These are phyloP conservation scores for Tagetes patula DNA, from an alignment of 129 eudicot species.

Conservation along the genomic window DNA sequence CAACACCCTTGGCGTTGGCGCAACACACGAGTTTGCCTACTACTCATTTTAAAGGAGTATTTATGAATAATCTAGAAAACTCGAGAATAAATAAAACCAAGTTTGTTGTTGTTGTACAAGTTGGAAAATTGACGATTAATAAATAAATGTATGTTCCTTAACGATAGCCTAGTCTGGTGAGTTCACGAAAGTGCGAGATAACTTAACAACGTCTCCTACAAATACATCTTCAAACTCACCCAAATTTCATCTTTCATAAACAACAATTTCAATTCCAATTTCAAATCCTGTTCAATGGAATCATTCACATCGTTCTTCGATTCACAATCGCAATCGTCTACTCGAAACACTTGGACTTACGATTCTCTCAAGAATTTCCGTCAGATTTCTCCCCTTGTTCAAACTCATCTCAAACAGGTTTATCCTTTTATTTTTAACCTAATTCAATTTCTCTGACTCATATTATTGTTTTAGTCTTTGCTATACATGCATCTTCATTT, in stretches of 20 bases:
- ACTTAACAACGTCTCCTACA: constrained; percentile 20
- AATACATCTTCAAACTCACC: neutral
- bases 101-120: too few relatives aligned
- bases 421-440: neutral
- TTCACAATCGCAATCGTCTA: constrained; percentile 48
- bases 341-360: constrained; percentile 59
- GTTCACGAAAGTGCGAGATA: constrained; percentile 27
- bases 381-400: constrained; percentile 84
- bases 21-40: too few relatives aligned
- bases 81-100: neutral
- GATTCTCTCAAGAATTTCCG: constrained; percentile 84
- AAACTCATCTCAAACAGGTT: constrained; percentile 90
- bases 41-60: too few relatives aligned
- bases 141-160: neutral
- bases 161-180: constrained; percentile 5
- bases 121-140: neutral
- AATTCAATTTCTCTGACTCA: too few relatives aligned
- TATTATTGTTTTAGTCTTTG: too few relatives aligned
- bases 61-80: too few relatives aligned
- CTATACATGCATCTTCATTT: constrained; percentile 11
- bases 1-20: too few relatives aligned
- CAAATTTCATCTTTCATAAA: neutral
- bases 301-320: constrained; percentile 63
- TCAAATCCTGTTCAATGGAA: constrained; percentile 41
- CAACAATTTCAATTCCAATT: neutral